Evolutionary conservation across 2,329 filamentous ascomycete genomes (phyloP).

Genomic region (Fusarium newnesense): DNA sequence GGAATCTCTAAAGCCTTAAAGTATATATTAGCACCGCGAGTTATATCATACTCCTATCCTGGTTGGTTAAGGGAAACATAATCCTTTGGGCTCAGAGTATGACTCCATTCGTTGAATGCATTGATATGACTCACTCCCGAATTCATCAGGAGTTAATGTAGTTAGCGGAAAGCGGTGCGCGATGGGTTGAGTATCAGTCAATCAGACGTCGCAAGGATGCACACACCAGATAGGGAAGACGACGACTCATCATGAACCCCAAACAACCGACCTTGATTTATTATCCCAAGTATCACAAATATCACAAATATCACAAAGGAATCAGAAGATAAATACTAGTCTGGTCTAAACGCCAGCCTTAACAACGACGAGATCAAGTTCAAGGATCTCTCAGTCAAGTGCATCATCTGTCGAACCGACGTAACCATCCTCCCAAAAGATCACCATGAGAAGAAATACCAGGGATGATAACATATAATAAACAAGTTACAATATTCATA

Average conservation of each 20-base stretch:
- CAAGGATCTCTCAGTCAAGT: too few relatives aligned
- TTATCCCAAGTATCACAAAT: too few relatives aligned
- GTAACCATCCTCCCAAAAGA: too few relatives aligned
- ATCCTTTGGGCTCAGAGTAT: background rate
- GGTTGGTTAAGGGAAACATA: rapidly evolving
- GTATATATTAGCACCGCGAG: background rate
- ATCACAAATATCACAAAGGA: too few relatives aligned
- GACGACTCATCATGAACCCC: background rate
- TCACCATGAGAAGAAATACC: background rate
- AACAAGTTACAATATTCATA: rapidly evolving
- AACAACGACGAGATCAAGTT: too few relatives aligned
- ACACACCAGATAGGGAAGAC: background rate
- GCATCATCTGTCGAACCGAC: too few relatives aligned
- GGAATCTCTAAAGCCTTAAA: background rate
- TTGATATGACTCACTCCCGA: background rate
- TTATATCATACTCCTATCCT: background rate
- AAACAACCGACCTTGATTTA: too few relatives aligned
- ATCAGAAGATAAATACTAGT: too few relatives aligned
- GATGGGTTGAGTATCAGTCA: background rate
- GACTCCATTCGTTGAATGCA: rapidly evolving
- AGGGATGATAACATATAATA: too few relatives aligned
- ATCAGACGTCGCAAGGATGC: background rate
- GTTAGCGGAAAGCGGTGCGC: background rate
- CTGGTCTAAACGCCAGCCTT: too few relatives aligned
- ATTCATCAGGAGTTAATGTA: background rate